A percentile compares a stretch with the other conserved stretches of the same genome.
phyloP scores from a whole-genome alignment of 306 rosid genomes.

The Fragaria iinumae region DNA sequence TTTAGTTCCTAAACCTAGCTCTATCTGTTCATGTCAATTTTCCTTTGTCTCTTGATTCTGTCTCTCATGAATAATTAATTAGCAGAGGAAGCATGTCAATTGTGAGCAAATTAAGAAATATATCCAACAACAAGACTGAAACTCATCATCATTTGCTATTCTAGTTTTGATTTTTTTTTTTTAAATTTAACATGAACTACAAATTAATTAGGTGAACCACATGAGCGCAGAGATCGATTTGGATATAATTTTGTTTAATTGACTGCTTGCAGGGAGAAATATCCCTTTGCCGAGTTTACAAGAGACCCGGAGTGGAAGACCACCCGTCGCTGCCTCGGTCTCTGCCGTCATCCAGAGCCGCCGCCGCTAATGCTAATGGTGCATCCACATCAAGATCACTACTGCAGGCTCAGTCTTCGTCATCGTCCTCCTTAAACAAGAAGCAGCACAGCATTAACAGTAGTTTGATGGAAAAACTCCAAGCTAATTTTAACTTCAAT shows the following conservation, averaged over 20 bases:
- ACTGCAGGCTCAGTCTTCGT: constrained; percentile 13
- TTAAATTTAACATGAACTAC: neutral
- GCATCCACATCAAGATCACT: constrained; percentile 53
- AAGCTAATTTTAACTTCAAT: constrained; percentile 29
- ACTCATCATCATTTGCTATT: neutral
- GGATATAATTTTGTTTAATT: constrained; percentile 2
- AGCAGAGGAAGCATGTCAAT: neutral
- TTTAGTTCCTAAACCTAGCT: neutral
- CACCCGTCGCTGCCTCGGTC: constrained; percentile 87
- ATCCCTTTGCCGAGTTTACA: constrained; percentile 91
- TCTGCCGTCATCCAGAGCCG: constrained; percentile 41
- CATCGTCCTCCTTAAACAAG: constrained; percentile 21
- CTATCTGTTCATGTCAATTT: neutral
- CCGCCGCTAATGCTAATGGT: neutral
- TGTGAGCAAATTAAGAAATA: neutral
- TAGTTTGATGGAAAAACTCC: constrained; percentile 39
- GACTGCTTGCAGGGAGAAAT: constrained; percentile 61
- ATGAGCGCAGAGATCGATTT: neutral
- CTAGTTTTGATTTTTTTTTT: neutral
- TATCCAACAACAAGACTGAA: neutral
- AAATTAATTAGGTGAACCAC: neutral
- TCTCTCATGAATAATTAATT: neutral
- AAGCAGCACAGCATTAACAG: constrained; percentile 25
- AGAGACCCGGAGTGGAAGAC: constrained; percentile 96
- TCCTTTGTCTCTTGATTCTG: neutral